These are phyloP conservation scores for Trichoderma parareesei DNA, from an alignment of 495 filamentous ascomycete genomes.

Conservation along the genomic window DNA sequence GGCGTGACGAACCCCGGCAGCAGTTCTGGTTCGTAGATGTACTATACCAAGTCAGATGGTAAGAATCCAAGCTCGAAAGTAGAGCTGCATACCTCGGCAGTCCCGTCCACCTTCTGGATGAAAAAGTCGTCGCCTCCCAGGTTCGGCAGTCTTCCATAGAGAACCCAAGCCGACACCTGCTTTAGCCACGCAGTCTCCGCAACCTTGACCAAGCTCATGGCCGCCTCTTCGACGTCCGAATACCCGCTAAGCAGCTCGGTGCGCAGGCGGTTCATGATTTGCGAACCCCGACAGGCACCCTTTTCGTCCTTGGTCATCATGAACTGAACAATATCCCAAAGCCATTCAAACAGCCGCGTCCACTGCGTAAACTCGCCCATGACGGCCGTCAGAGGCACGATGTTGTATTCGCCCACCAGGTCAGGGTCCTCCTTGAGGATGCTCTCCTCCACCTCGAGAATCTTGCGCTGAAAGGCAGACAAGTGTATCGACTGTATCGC, in stretches of 20 bases:
- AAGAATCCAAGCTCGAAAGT: neutral
- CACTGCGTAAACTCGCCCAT: conserved; percentile 77
- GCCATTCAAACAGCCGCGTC: conserved; percentile 76
- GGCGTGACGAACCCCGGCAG: conserved; percentile 71
- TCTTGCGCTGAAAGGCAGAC: conserved; percentile 67
- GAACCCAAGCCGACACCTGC: conserved; percentile 78
- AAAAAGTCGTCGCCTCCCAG: conserved; percentile 79
- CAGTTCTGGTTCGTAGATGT: conserved; percentile 34
- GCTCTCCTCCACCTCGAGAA: conserved; percentile 72
- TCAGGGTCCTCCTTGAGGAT: conserved; percentile 62
- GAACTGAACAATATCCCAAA: conserved; percentile 62
- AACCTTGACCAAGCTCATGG: conserved; percentile 57
- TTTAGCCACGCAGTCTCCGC: conserved; percentile 89
- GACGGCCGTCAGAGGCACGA: conserved; percentile 81
- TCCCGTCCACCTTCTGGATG: conserved; percentile 40
- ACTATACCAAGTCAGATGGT: conserved; percentile 17
- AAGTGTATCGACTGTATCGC: conserved; percentile 68
- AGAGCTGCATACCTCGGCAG: conserved; percentile 27
- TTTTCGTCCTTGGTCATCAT: conserved; percentile 39
- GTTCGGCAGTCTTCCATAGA: conserved; percentile 73
- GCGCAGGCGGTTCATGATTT: conserved; percentile 68
- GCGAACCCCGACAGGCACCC: conserved; percentile 48
- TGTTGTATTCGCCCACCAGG: conserved; percentile 81
- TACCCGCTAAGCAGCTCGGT: conserved; percentile 80
- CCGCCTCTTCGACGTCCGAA: conserved; percentile 68